Evolutionary conservation across 2,329 filamentous ascomycete species (phyloP).

Genomic region (Ophiostoma sp.): DNA sequence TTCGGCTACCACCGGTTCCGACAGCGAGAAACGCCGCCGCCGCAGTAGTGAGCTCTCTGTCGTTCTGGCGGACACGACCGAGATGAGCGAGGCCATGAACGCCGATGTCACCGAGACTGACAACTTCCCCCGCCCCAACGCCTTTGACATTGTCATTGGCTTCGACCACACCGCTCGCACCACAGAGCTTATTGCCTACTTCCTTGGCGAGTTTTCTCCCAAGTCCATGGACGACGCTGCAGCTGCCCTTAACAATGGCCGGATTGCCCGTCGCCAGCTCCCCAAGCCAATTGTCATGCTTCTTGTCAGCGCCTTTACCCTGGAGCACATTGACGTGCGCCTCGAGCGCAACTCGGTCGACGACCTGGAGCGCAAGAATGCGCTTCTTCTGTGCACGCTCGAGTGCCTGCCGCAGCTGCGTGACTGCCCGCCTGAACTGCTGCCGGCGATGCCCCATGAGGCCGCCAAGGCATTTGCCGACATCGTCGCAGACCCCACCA

Average conservation of each 20-base stretch:
- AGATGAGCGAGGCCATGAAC: constrained; percentile 29
- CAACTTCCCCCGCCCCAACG: constrained; percentile 27
- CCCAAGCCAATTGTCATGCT: constrained; percentile 47
- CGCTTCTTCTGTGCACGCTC: constrained; percentile 41
- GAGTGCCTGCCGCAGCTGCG: constrained; percentile 46
- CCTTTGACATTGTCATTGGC: constrained; percentile 53
- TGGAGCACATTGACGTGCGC: constrained; percentile 57
- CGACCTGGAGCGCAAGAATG: constrained; percentile 50
- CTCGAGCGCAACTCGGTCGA: constrained; percentile 42
- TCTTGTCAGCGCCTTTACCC: constrained; percentile 52
- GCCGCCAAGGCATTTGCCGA: constrained; percentile 50
- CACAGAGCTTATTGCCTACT: constrained; percentile 39
- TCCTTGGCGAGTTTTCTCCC: neutral
- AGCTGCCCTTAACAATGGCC: neutral
- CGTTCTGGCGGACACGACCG: constrained; percentile 44
- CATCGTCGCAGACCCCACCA: constrained; percentile 44
- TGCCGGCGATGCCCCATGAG: constrained; percentile 44
- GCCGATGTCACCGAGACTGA: constrained; percentile 37
- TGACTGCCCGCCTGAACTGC: constrained; percentile 34
- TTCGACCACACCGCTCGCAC: constrained; percentile 54
- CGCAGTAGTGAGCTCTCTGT: constrained; percentile 37
- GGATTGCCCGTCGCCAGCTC: constrained; percentile 20
- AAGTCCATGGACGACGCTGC: neutral
- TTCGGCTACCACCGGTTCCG: neutral
- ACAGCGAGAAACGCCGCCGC: neutral